Evolutionary conservation across 1,139 yeast genomes (phyloP).

Genomic region (Kodamaea suecica): DNA sequence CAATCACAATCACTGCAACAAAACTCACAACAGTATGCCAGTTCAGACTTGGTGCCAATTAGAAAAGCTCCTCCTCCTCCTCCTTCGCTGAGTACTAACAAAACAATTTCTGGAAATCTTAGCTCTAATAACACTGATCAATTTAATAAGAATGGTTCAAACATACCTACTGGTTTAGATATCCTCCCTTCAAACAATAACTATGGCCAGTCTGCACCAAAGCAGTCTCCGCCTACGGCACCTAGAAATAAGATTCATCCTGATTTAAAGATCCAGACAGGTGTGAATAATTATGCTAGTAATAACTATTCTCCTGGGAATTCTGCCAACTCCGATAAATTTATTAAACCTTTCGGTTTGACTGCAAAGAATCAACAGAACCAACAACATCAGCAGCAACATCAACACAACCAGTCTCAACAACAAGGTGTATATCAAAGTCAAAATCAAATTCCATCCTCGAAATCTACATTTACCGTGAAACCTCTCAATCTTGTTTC

Average conservation of each 20-base stretch:
- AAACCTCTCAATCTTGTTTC: slow-evolving; percentile 9
- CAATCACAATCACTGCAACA: slow-evolving; percentile 1
- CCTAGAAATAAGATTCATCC: slow-evolving; percentile 33
- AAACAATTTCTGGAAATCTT: slow-evolving; percentile 1
- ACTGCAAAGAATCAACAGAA: slow-evolving; percentile 11
- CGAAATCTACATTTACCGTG: slow-evolving; percentile 1
- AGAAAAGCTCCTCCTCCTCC: slow-evolving; percentile 62
- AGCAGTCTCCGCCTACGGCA: slow-evolving; percentile 31
- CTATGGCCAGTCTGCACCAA: slow-evolving; percentile 22
- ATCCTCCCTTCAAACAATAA: slow-evolving; percentile 11
- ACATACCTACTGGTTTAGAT: slow-evolving; percentile 24
- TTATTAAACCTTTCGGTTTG: slow-evolving; percentile 15
- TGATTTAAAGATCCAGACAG: slow-evolving; percentile 29
- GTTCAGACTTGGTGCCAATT: slow-evolving; percentile 39
- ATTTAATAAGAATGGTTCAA: slow-evolving; percentile 3
- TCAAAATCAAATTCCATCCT: slow-evolving; percentile 1
- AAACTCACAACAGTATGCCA: slow-evolving; percentile 2
- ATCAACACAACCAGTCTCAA: slow-evolving; percentile 9
- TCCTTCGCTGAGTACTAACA: background rate
- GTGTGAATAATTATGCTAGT: slow-evolving; percentile 10
- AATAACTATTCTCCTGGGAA: slow-evolving; percentile 5
- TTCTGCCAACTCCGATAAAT: background rate
- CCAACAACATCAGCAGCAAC: slow-evolving; percentile 12
- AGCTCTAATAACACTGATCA: background rate
- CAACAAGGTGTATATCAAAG: slow-evolving; percentile 10